Base-by-base conservation (phyloP, 2,329 filamentous ascomycete genomes). In the Rachicladosporium sp. region DNA sequence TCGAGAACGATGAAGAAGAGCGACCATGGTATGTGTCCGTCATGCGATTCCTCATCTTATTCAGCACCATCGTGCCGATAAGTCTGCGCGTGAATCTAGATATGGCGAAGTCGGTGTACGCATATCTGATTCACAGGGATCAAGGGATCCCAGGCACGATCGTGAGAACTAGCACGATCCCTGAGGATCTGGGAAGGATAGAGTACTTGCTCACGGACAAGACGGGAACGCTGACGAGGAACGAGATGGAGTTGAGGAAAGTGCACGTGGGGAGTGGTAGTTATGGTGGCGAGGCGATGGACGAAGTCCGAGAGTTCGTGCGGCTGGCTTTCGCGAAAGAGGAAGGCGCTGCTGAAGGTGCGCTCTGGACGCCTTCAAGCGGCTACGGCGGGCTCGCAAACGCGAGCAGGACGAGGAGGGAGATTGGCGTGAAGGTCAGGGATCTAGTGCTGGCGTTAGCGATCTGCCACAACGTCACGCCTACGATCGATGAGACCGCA, bases 61-160 rank as follows among this genome's bases (percentile, higher is more conserved):
- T 98, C 67, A 96, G 89, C n/a, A 96, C 89, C 0, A 98, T 98
- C 54, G 93, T 98, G 19, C 91, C 91, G 1, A 95, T 98, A 61
- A 93, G 87, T 63, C 69, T 98, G 50, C 82, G 91, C 37, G 91
- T 98, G 50, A 98, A 98, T 57, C 70, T 98, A 11, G 91, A 98
- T 56, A 81, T 98, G 75, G 93, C 89, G 31, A 98, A 98, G 63
- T 89, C 84, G 40, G 86, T 91, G 2, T 98, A 95, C 61, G 93
- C 88, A 6, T 84, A 82, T 65, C 94, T 95, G 56, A 98, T 98
- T 43, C 87, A 98, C 57, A 74, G 80, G 36, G 91, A 98, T 54
- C 71, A 81, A 31, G 89, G 82, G 12, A 98, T 98, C 43, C 80
- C 84, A 4, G 91, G 82, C 1, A 91, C 91, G 0, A 82, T 98